Evolutionary conservation across 805 yeast genomes (phyloP).

Genomic region (Candida sonorensis): DNA sequence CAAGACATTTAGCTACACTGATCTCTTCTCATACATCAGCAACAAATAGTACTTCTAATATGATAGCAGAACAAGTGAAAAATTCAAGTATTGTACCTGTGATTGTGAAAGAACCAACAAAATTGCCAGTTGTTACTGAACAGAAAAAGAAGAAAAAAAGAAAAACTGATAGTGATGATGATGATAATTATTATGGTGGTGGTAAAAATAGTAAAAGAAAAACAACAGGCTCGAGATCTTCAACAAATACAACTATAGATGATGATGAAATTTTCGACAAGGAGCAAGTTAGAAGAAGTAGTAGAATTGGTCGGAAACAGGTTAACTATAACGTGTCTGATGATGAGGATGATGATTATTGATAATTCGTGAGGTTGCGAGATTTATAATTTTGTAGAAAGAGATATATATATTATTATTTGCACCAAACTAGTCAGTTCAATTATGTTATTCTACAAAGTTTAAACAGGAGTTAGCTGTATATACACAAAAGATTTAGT

Average conservation of each 20-base stretch:
- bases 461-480: no score
- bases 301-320: slow-evolving; percentile 29
- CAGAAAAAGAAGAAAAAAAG: background rate
- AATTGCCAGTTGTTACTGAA: background rate
- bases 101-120: slow-evolving; percentile 1
- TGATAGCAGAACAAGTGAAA: no score
- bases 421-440: no score
- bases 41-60: no score
- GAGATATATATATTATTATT: no score
- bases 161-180: slow-evolving; percentile 10
- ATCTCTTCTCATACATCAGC: slow-evolving; percentile 1
- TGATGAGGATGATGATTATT: background rate
- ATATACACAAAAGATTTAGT: no score
- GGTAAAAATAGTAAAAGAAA: no score
- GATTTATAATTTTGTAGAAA: background rate
- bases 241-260: no score
- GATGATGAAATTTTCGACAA: slow-evolving; percentile 5
- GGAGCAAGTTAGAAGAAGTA: slow-evolving; percentile 35
- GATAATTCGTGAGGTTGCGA: background rate
- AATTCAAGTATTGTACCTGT: no score
- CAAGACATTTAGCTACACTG: slow-evolving; percentile 4
- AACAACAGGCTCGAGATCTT: no score
- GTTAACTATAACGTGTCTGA: slow-evolving; percentile 27
- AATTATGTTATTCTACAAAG: no score
- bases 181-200: no score